phyloP scores from a whole-genome alignment of 1,284 basidiomycete genomes.

The Ganoderma multipileum region DNA sequence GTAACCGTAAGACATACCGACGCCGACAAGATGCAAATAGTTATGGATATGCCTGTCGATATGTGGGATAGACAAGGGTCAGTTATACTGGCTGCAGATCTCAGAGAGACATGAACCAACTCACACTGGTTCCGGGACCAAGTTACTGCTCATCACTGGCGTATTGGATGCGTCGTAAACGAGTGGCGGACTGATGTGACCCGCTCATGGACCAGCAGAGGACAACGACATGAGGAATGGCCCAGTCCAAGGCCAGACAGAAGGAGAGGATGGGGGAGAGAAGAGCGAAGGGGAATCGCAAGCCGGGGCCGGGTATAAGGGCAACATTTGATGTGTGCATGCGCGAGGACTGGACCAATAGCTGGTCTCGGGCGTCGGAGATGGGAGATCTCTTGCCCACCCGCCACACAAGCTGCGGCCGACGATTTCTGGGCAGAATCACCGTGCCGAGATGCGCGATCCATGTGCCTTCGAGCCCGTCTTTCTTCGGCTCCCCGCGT shows the following conservation, averaged over 20 bases:
- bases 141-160: slow-evolving; percentile 25
- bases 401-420: neutral
- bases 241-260: slow-evolving; percentile 10
- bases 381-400: neutral
- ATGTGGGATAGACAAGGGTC: neutral
- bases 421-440: slow-evolving; percentile 1
- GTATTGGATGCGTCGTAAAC: slow-evolving; percentile 11
- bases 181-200: slow-evolving; percentile 8
- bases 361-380: neutral
- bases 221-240: slow-evolving; percentile 13
- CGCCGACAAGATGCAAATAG: slow-evolving; percentile 38
- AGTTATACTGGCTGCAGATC: neutral
- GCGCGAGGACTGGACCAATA: neutral
- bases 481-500: neutral
- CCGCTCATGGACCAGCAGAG: slow-evolving; percentile 16
- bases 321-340: slow-evolving; percentile 1
- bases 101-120: neutral
- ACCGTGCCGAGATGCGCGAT: slow-evolving; percentile 1
- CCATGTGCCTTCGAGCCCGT: neutral
- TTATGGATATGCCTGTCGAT: slow-evolving; percentile 33
- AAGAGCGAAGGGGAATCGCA: slow-evolving; percentile 4
- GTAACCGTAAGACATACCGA: slow-evolving; percentile 29
- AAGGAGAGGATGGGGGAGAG: slow-evolving; percentile 9
- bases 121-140: slow-evolving; percentile 29
- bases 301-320: neutral